Conservation (phyloP, 148 eudicot genomes). For the Arbutus unedo region DNA sequence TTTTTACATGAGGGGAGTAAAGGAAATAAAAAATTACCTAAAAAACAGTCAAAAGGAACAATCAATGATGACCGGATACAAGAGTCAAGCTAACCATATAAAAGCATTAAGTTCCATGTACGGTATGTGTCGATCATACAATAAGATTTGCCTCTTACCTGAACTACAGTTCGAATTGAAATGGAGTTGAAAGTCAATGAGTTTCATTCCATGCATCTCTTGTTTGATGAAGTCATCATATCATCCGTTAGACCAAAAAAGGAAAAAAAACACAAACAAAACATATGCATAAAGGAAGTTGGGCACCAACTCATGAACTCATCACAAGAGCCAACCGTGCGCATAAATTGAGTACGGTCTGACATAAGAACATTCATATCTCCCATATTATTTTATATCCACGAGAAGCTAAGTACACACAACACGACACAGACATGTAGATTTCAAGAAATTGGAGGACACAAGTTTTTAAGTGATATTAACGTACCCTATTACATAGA, state of each 20-base stretch:
- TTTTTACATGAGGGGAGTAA: neutral
- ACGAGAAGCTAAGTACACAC: neutral
- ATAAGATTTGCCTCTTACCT: neutral
- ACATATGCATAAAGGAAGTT: neutral
- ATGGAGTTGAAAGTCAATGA: neutral
- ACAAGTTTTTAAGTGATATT: neutral
- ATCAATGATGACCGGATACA: neutral
- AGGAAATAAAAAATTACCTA: neutral
- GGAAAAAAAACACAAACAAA: neutral
- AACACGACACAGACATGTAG: neutral
- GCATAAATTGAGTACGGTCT: neutral
- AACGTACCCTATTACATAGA: neutral
- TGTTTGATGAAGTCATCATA: neutral
- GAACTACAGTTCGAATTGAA: neutral
- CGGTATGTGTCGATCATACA: neutral
- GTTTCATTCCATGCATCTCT: neutral
- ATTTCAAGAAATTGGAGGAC: neutral
- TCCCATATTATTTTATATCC: neutral
- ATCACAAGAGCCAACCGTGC: conserved; percentile 8
- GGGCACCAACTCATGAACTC: neutral
- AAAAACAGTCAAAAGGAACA: neutral
- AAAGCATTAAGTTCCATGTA: neutral
- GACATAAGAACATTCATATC: neutral
- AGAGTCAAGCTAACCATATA: neutral
- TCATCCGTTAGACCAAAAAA: neutral